Percentiles rank a stretch among this genome's conserved stretches.
Conservation (phyloP, 331 rosid genomes). For the Spiraea crenata region DNA sequence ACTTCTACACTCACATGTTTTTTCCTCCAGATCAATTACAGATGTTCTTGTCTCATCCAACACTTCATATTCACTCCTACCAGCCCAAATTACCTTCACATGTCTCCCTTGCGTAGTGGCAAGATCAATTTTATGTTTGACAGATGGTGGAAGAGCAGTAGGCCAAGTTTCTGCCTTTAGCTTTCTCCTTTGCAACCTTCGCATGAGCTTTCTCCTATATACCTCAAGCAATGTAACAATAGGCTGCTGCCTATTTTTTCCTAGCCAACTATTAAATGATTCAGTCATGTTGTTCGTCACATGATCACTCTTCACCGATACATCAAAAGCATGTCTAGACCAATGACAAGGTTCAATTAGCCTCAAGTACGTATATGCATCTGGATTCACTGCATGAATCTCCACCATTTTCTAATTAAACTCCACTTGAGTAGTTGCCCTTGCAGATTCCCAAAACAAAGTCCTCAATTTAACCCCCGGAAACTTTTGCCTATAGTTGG, state of each 20-base stretch:
- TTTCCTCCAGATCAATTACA: background rate
- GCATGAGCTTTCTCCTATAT: background rate
- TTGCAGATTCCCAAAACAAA: background rate
- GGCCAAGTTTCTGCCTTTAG: background rate
- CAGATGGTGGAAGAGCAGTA: background rate
- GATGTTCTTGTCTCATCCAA: background rate
- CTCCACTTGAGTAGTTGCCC: background rate
- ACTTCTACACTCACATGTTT: background rate
- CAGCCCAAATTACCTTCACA: background rate
- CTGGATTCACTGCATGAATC: background rate
- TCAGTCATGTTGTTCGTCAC: background rate
- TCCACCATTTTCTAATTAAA: background rate
- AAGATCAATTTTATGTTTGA: background rate
- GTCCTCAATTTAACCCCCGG: background rate
- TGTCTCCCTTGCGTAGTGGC: background rate
- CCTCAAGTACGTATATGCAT: background rate
- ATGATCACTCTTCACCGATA: background rate
- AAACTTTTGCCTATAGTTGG: background rate
- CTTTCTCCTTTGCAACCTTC: background rate
- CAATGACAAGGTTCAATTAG: background rate
- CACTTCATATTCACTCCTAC: background rate
- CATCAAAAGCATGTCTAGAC: background rate
- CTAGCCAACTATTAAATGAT: background rate
- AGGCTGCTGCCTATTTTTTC: background rate
- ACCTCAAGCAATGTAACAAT: background rate